Evolutionary conservation across 2,329 filamentous ascomycete species (phyloP).

Genomic region (Aspergillus japonicus): DNA sequence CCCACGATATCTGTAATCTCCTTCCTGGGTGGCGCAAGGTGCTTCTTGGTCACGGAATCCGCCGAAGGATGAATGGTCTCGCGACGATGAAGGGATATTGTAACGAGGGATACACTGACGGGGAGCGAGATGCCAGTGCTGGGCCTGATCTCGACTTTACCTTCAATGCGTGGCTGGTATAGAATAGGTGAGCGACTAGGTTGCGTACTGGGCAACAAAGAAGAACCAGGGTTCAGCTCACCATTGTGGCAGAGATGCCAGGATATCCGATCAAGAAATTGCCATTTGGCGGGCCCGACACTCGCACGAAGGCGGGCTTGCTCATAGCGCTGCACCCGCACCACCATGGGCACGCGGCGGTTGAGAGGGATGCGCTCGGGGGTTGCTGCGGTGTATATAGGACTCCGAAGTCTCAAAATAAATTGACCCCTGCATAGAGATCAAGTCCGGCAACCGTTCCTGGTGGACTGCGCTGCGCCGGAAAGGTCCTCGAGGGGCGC

Average conservation of each 20-base stretch:
- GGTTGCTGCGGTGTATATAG: slow-evolving; percentile 27
- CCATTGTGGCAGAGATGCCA: slow-evolving; percentile 94
- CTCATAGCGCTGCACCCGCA: slow-evolving; percentile 40
- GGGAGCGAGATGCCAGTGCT: slow-evolving; percentile 81
- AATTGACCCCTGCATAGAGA: slow-evolving; percentile 30
- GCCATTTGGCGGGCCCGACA: slow-evolving; percentile 95
- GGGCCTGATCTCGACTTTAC: slow-evolving; percentile 94
- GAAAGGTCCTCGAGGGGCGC: slow-evolving; percentile 12
- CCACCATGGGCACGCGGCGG: slow-evolving; percentile 41
- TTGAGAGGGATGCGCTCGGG: slow-evolving; percentile 25
- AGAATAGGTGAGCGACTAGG: slow-evolving; percentile 13
- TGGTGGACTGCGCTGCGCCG: slow-evolving; percentile 16
- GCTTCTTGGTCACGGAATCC: slow-evolving; percentile 89
- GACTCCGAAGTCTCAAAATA: slow-evolving; percentile 22
- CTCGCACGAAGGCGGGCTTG: slow-evolving; percentile 83
- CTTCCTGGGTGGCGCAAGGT: slow-evolving; percentile 83
- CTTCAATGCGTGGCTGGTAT: slow-evolving; percentile 85
- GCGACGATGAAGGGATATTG: slow-evolving; percentile 87
- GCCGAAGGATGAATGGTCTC: slow-evolving; percentile 96
- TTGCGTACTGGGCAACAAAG: neutral
- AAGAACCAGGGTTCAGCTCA: slow-evolving; percentile 52
- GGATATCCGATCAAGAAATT: slow-evolving; percentile 96
- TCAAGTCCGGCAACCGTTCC: slow-evolving; percentile 1
- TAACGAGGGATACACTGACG: slow-evolving; percentile 86
- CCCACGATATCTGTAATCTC: slow-evolving; percentile 91